Conservation (phyloP, 2,329 filamentous ascomycete genomes). For the Gyromitra esculenta region DNA sequence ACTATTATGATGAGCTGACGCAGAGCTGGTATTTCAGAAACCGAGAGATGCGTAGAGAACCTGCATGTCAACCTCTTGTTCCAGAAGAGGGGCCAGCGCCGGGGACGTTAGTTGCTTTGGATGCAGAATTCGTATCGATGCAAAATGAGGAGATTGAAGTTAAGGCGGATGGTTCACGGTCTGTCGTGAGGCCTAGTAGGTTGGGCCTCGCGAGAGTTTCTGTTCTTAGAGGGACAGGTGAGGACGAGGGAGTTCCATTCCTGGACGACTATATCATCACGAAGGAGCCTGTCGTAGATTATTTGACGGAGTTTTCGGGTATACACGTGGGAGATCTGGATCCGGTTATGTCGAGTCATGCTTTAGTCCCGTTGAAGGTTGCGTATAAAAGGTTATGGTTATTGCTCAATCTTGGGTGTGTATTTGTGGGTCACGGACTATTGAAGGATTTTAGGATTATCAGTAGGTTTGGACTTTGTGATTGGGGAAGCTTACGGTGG, state of each 20-base stretch:
- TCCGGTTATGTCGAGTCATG: conserved; percentile 78
- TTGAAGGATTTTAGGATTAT: conserved; percentile 97
- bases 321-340: conserved; percentile 88
- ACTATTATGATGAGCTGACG: conserved; percentile 62
- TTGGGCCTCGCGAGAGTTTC: conserved; percentile 93
- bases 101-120: conserved; percentile 83
- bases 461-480: conserved; percentile 61
- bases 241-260: conserved; percentile 82
- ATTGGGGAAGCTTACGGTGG: neutral
- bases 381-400: conserved; percentile 99
- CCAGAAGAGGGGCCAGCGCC: conserved; percentile 72
- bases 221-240: conserved; percentile 81
- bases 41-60: conserved; percentile 25
- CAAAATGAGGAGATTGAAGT: conserved; percentile 95
- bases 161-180: conserved; percentile 90
- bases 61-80: conserved; percentile 31
- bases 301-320: conserved; percentile 92
- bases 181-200: conserved; percentile 89
- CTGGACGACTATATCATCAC: conserved; percentile 98
- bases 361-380: conserved; percentile 84
- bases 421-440: conserved; percentile 92
- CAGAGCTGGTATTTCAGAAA: conserved; percentile 22
- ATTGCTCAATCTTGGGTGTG: conserved; percentile 89
- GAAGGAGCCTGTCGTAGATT: conserved; percentile 90
- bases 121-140: conserved; percentile 94